Evolutionary conservation across 1,284 basidiomycete species (phyloP).

Genomic region (Ceratobasidium sp.): DNA sequence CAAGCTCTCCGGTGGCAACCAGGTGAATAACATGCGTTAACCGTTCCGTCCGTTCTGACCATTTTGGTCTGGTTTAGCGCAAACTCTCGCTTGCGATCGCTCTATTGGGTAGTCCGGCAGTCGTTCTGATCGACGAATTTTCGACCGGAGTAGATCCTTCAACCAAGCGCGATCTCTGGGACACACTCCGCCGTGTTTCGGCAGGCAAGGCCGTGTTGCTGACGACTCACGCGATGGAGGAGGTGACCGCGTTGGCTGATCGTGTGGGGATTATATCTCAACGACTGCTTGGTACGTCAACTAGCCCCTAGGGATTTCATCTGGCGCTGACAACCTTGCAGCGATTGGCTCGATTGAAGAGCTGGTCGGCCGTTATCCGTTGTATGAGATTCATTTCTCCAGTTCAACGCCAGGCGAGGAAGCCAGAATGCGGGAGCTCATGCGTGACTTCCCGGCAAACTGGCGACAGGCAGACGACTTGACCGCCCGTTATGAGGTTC

Average conservation of each 20-base stretch:
- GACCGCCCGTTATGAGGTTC: slow-evolving; percentile 80
- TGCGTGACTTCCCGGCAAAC: slow-evolving; percentile 63
- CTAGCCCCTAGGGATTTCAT: neutral
- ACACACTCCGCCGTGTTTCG: slow-evolving; percentile 68
- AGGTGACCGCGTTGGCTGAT: slow-evolving; percentile 76
- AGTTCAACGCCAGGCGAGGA: slow-evolving; percentile 69
- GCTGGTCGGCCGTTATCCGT: slow-evolving; percentile 69
- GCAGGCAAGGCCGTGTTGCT: slow-evolving; percentile 62
- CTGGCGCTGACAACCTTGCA: slow-evolving; percentile 44
- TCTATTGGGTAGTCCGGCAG: slow-evolving; percentile 77
- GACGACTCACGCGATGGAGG: slow-evolving; percentile 80
- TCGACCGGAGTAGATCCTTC: slow-evolving; percentile 83
- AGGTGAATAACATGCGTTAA: slow-evolving; percentile 46
- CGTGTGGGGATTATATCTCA: slow-evolving; percentile 76
- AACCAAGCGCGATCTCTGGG: slow-evolving; percentile 85
- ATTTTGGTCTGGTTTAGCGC: slow-evolving; percentile 48
- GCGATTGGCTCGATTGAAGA: slow-evolving; percentile 72
- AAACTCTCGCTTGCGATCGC: slow-evolving; percentile 81
- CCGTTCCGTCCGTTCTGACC: neutral
- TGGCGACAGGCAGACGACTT: slow-evolving; percentile 74
- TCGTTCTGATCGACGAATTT: slow-evolving; percentile 83
- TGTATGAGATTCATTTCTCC: slow-evolving; percentile 80
- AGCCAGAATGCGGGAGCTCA: slow-evolving; percentile 62
- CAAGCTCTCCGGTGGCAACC: slow-evolving; percentile 79
- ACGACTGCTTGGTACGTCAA: slow-evolving; percentile 64